Percentiles rank a stretch among this genome's conserved stretches.
These are phyloP conservation scores for Sphagnurus paluster DNA, from an alignment of 1,284 basidiomycete genomes.

Conservation along the genomic window DNA sequence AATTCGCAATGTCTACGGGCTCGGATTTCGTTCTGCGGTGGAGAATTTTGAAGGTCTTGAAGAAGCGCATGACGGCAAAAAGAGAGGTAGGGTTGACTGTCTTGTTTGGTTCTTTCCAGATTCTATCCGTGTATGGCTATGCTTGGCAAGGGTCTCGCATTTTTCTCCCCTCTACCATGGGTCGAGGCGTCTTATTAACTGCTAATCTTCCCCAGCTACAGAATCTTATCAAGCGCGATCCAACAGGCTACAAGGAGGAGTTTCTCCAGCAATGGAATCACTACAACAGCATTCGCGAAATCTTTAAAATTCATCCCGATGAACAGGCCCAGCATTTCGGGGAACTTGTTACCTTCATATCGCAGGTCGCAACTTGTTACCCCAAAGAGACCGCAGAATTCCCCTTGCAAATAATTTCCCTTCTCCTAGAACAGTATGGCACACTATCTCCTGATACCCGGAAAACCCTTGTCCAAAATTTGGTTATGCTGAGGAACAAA, in stretches of 20 bases:
- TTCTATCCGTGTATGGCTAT: slow-evolving; percentile 3
- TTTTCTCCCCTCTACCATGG: slow-evolving; percentile 36
- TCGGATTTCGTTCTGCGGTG: slow-evolving; percentile 39
- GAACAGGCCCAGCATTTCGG: slow-evolving; percentile 83
- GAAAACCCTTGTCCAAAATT: slow-evolving; percentile 82
- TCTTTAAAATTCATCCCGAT: slow-evolving; percentile 78
- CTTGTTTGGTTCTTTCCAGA: neutral
- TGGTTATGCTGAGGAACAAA: slow-evolving; percentile 93
- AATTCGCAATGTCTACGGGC: slow-evolving; percentile 23
- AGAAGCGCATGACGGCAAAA: slow-evolving; percentile 29
- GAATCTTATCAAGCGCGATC: slow-evolving; percentile 96
- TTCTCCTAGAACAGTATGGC: slow-evolving; percentile 78
- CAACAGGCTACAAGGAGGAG: slow-evolving; percentile 90
- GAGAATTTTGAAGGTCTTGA: slow-evolving; percentile 34
- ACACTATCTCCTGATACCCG: slow-evolving; percentile 76
- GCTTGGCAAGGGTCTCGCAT: slow-evolving; percentile 13
- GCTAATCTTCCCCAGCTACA: slow-evolving; percentile 84
- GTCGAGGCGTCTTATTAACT: slow-evolving; percentile 63
- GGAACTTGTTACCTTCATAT: slow-evolving; percentile 84
- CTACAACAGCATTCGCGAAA: slow-evolving; percentile 85
- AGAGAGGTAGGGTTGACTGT: slow-evolving; percentile 1
- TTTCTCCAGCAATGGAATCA: slow-evolving; percentile 99
- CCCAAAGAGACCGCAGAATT: slow-evolving; percentile 84
- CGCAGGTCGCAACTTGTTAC: slow-evolving; percentile 85
- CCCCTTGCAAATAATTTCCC: slow-evolving; percentile 71